phyloP scores from a whole-genome alignment of 768 basidiomycete genomes.

The Gautieria morchelliformis region DNA sequence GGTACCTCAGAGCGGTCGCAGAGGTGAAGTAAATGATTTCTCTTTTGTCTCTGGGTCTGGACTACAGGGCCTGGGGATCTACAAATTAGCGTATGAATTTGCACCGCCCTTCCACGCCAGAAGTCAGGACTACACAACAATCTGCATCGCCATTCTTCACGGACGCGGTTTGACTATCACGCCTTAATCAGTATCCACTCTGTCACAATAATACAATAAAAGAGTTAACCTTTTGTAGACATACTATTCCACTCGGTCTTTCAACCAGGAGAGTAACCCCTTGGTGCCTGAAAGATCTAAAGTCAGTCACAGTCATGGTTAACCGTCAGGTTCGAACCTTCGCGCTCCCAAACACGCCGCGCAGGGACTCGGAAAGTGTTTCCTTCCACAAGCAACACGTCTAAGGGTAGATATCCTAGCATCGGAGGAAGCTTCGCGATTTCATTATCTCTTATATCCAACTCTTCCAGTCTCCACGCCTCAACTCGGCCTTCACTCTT shows the following conservation, averaged over 20 bases:
- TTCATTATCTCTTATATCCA: slow-evolving; percentile 78
- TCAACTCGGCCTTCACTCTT: slow-evolving; percentile 52
- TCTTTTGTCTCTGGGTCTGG: too few species aligned
- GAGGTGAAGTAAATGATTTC: neutral
- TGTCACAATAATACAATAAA: neutral
- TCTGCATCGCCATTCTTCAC: neutral
- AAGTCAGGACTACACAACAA: too few species aligned
- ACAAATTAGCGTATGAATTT: neutral
- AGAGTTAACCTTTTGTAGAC: neutral
- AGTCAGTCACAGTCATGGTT: neutral
- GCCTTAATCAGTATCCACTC: neutral
- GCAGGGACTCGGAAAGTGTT: slow-evolving; percentile 77
- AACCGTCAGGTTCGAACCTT: slow-evolving; percentile 28
- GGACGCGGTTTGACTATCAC: neutral
- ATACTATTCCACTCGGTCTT: slow-evolving; percentile 56
- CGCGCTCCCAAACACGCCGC: slow-evolving; percentile 76
- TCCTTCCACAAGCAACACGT: slow-evolving; percentile 77
- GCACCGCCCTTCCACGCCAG: neutral
- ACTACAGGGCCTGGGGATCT: neutral
- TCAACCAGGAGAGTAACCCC: slow-evolving; percentile 68
- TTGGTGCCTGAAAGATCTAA: slow-evolving; percentile 40
- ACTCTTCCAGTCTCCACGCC: slow-evolving; percentile 70
- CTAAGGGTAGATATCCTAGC: slow-evolving; percentile 66
- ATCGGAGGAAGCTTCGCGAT: slow-evolving; percentile 59
- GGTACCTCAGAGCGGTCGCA: neutral